These are phyloP conservation scores for Arxiozyma bovina DNA, from an alignment of 1,139 yeast genomes.

Conservation along the genomic window DNA sequence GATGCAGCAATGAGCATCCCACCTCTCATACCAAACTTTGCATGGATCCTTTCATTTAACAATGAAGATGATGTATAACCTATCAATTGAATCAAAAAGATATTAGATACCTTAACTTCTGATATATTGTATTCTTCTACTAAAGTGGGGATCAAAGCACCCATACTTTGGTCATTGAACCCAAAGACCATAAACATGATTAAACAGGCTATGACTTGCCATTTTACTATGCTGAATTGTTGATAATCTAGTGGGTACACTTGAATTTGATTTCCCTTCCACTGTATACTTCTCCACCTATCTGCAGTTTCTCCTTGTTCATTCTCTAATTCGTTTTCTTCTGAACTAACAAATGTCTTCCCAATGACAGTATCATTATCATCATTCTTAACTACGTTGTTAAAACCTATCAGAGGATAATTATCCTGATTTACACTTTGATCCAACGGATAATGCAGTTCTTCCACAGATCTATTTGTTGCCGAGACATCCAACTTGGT, in stretches of 20 bases:
- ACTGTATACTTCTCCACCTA: conserved; percentile 11
- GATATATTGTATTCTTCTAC: conserved; percentile 22
- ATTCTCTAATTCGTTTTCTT: not conserved
- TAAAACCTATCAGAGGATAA: not conserved
- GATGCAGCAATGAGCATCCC: conserved; percentile 20
- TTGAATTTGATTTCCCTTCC: conserved; percentile 22
- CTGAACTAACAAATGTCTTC: not conserved
- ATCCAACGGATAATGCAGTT: not conserved
- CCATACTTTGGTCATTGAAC: conserved; percentile 29
- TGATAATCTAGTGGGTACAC: conserved; percentile 25
- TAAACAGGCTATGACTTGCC: conserved; percentile 23
- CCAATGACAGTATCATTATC: not conserved
- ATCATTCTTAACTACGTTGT: too few relatives aligned
- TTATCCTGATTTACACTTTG: not conserved
- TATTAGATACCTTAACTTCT: conserved; percentile 20
- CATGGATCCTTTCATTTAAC: conserved; percentile 26
- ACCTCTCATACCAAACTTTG: conserved; percentile 23
- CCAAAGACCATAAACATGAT: conserved; percentile 28
- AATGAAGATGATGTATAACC: conserved; percentile 28
- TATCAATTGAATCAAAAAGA: conserved; percentile 24
- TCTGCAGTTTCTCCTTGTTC: not conserved
- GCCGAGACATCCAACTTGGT: conserved; percentile 5
- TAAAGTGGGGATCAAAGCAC: conserved; percentile 27
- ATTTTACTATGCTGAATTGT: conserved; percentile 19
- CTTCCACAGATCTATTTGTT: not conserved